Percentiles rank a stretch among this genome's conserved stretches.
These are phyloP conservation scores for Parastagonospora nodorum DNA, from an alignment of 2,329 filamentous ascomycete species.

Conservation along the genomic window DNA sequence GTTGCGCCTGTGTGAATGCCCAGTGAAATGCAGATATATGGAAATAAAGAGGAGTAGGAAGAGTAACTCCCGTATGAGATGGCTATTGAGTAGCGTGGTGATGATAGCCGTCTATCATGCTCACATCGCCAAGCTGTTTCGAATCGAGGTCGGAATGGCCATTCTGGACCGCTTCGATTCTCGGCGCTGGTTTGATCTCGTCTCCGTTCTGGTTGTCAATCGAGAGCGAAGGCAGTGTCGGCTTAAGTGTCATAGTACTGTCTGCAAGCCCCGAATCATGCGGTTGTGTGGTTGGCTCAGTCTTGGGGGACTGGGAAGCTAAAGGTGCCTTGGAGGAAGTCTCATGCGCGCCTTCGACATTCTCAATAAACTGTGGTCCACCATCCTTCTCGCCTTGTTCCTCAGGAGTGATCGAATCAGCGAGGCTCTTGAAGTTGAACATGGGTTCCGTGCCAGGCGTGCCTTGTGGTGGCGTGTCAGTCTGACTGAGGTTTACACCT, in stretches of 20 bases:
- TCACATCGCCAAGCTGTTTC: slow-evolving; percentile 43
- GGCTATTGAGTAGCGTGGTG: slow-evolving; percentile 40
- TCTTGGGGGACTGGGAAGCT: neutral
- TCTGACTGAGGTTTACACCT: slow-evolving; percentile 50
- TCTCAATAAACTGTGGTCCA: slow-evolving; percentile 49
- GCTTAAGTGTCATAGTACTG: slow-evolving; percentile 36
- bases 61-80: neutral
- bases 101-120: slow-evolving; percentile 28
- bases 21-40: too few relatives aligned
- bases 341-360: slow-evolving; percentile 20
- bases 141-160: slow-evolving; percentile 31
- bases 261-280: slow-evolving; percentile 18
- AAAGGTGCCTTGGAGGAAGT: slow-evolving; percentile 4
- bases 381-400: slow-evolving; percentile 51
- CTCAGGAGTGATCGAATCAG: slow-evolving; percentile 77
- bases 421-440: slow-evolving; percentile 90
- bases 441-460: slow-evolving; percentile 70
- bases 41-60: too few relatives aligned
- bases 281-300: neutral
- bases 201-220: slow-evolving; percentile 22
- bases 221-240: slow-evolving; percentile 11
- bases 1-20: too few relatives aligned
- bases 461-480: slow-evolving; percentile 40
- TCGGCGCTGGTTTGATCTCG: slow-evolving; percentile 32
- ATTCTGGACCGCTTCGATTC: slow-evolving; percentile 24